Conservation (phyloP, 2,329 filamentous ascomycete genomes). For the Boeremia lycopersici region DNA sequence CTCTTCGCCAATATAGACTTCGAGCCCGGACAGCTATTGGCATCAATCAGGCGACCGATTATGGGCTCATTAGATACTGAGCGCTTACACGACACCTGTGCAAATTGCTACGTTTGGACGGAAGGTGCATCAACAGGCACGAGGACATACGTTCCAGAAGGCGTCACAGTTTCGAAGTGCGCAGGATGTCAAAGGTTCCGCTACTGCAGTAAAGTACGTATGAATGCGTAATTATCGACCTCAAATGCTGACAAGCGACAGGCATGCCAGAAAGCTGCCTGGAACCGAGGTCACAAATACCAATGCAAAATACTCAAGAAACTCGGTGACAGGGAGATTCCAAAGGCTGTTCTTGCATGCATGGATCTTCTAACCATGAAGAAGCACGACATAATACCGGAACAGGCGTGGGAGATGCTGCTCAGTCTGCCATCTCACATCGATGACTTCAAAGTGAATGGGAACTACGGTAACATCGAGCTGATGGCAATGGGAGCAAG, state of each 20-base stretch:
- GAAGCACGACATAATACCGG: constrained; percentile 45
- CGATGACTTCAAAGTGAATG: constrained; percentile 52
- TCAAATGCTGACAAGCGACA: constrained; percentile 34
- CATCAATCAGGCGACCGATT: constrained; percentile 58
- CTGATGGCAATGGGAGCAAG: constrained; percentile 61
- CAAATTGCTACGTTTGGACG: constrained; percentile 60
- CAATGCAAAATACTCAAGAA: constrained; percentile 62
- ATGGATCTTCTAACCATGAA: constrained; percentile 59
- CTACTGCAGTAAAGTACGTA: constrained; percentile 64
- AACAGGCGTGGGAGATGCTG: constrained; percentile 53
- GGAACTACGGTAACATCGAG: constrained; percentile 54
- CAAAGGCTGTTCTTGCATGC: constrained; percentile 61
- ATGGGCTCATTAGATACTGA: constrained; percentile 60
- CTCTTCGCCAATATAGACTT: constrained; percentile 61
- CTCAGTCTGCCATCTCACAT: constrained; percentile 56
- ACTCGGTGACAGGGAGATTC: constrained; percentile 53
- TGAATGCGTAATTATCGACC: not conserved
- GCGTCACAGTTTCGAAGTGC: constrained; percentile 58
- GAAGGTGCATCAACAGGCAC: constrained; percentile 39
- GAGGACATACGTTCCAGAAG: constrained; percentile 41
- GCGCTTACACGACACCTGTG: constrained; percentile 61
- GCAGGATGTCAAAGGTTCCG: constrained; percentile 62
- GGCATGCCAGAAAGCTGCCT: constrained; percentile 65
- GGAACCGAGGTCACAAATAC: constrained; percentile 64
- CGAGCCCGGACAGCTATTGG: constrained; percentile 55